Base-by-base conservation (phyloP, 345 rosid species). In the Citrus glauca region DNA sequence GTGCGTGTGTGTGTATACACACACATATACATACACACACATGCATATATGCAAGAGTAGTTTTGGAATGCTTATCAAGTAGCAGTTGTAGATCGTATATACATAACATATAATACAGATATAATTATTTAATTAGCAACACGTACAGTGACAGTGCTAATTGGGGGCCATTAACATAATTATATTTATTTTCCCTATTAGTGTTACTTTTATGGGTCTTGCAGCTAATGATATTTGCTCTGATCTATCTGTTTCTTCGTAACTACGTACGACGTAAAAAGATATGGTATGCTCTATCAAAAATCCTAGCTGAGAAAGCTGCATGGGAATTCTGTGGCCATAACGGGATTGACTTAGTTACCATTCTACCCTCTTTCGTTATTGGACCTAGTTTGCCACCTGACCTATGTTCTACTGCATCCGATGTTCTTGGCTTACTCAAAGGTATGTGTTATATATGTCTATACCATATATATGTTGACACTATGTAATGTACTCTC, bases 341-440 rank as follows among this genome's bases (percentile, higher is more conserved):
- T 67, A 90, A 89, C 66, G 86, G 82, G 45, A 90, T 95, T 27
- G 87, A 91, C 45, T 87, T 95, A 9, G 83, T 95, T 30, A 87
- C 96, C 9, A 80, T 93, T 57, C 84, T 92, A 37, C 98, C 98
- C 22, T 84, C 96, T 4, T 93, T 93, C 50, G 88, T 93, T 28
- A 75, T 93, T 6, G 99, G 99, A 61, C 98, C 99, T 5, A 91
- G 93, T 61, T 84, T 95, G 73, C 92, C 98, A 7, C 87, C 91
- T 24, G 90, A 84, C 40, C 78, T 93, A 25, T 90, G 93, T 70
- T 89, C 93, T 24, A 95, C 99, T 30, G 92, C 92, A 19, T 89
- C 92, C 0, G 97, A 95, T 82, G 88, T 92, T 66, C 97, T 95
- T 8, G 93, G 94, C 74, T 75, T 95, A 73, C 91, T 95, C 16